Evolutionary conservation across 2,329 filamentous ascomycete genomes (phyloP).

Genomic region (Gnomoniopsis sp.): DNA sequence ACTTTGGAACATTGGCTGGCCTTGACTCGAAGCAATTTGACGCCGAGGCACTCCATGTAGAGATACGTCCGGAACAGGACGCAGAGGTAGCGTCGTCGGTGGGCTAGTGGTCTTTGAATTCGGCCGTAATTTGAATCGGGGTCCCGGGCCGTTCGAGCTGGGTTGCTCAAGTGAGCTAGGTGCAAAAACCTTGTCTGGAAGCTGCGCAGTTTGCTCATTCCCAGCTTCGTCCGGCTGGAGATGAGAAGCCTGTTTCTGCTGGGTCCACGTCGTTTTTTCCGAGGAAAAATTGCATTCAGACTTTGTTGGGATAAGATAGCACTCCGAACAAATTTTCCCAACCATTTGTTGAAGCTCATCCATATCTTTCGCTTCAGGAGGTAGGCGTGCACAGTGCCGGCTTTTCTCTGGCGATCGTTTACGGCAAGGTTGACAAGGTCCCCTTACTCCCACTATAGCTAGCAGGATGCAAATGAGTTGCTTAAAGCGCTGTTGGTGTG

Average conservation of each 20-base stretch:
- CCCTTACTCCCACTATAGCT: background rate
- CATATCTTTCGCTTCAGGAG: constrained; percentile 2
- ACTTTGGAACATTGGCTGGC: background rate
- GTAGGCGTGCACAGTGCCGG: constrained; percentile 5
- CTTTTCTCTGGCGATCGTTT: background rate
- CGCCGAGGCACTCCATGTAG: no score
- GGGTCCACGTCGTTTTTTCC: background rate
- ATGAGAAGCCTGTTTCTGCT: constrained; percentile 1
- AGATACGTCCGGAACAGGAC: no score
- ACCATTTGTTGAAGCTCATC: constrained; percentile 3
- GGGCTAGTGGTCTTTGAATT: constrained; percentile 2
- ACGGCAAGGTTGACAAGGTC: background rate
- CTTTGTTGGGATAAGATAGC: background rate
- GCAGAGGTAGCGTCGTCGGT: no score
- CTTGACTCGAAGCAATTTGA: no score
- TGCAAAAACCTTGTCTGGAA: no score
- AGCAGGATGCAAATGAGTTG: background rate
- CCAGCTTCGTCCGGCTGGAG: background rate
- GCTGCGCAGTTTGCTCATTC: no score
- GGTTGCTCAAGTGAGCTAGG: no score
- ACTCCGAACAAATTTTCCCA: background rate
- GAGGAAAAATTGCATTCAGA: background rate
- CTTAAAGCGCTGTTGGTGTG: background rate
- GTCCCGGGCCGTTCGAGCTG: no score
- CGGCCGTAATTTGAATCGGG: no score